These are phyloP conservation scores for Fusarium miscanthi DNA, from an alignment of 2,329 filamentous ascomycete species.

Conservation along the genomic window DNA sequence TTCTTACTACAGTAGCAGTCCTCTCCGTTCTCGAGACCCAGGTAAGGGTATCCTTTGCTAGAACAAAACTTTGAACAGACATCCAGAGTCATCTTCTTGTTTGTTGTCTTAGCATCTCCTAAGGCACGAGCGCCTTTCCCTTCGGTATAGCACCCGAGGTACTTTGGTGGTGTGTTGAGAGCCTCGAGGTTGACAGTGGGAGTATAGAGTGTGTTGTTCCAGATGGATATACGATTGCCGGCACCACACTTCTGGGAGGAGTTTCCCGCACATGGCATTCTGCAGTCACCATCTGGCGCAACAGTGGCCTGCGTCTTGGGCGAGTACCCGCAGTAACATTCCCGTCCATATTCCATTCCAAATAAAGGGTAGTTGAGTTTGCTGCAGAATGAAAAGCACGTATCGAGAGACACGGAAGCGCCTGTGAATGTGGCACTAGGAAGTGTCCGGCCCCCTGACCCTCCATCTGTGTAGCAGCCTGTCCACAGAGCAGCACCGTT, in stretches of 20 bases:
- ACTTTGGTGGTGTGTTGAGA: neutral
- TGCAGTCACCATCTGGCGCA: slow-evolving; percentile 34
- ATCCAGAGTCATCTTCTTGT: slow-evolving; percentile 28
- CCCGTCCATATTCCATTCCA: slow-evolving; percentile 39
- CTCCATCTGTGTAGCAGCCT: slow-evolving; percentile 42
- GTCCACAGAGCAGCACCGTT: slow-evolving; percentile 23
- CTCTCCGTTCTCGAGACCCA: slow-evolving; percentile 34
- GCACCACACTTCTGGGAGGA: slow-evolving; percentile 33
- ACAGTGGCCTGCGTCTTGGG: slow-evolving; percentile 32
- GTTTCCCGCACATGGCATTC: slow-evolving; percentile 31
- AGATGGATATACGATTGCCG: slow-evolving; percentile 35
- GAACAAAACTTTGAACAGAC: slow-evolving; percentile 33
- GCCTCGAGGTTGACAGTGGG: neutral
- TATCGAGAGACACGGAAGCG: slow-evolving; percentile 33
- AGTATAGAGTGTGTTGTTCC: slow-evolving; percentile 34
- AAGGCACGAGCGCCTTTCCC: slow-evolving; percentile 17
- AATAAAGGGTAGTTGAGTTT: slow-evolving; percentile 39
- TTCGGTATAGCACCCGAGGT: slow-evolving; percentile 39
- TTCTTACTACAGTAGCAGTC: slow-evolving; percentile 36
- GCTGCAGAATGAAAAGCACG: slow-evolving; percentile 36
- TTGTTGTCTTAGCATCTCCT: slow-evolving; percentile 15
- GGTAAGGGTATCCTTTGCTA: slow-evolving; percentile 19
- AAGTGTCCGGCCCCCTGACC: slow-evolving; percentile 35
- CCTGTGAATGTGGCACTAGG: slow-evolving; percentile 32
- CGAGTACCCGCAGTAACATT: slow-evolving; percentile 38